These are phyloP conservation scores for Raddia guianensis DNA, from an alignment of 176 grass and related monocot genomes.

Conservation along the genomic window DNA sequence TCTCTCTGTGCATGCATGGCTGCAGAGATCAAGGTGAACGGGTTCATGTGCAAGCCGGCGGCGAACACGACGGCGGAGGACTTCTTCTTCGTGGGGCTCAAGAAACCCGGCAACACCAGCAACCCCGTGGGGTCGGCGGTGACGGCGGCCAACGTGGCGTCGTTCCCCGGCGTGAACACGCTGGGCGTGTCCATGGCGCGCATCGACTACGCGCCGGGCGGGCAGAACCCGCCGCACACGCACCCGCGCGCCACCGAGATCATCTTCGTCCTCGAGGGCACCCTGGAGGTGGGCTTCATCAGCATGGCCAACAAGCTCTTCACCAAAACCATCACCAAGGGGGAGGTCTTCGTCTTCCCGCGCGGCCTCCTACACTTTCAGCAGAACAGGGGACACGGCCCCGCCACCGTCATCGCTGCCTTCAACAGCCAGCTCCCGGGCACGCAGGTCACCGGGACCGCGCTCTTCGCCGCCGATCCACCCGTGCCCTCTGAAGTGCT, in stretches of 20 bases:
- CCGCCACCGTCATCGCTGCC: constrained; percentile 58
- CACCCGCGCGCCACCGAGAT: constrained; percentile 86
- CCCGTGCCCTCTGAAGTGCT: constrained; percentile 56
- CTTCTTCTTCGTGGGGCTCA: constrained; percentile 64
- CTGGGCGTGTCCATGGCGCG: constrained; percentile 77
- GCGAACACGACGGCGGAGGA: constrained; percentile 53
- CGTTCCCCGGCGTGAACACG: constrained; percentile 72
- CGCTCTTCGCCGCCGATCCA: constrained; percentile 60
- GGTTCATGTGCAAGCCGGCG: constrained; percentile 68
- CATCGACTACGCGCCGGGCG: constrained; percentile 67
- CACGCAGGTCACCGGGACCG: constrained; percentile 55
- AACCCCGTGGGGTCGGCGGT: constrained; percentile 48
- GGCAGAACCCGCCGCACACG: constrained; percentile 74
- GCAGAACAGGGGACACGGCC: constrained; percentile 50
- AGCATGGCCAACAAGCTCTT: constrained; percentile 69
- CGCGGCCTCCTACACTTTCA: constrained; percentile 75
- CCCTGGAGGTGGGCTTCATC: constrained; percentile 81
- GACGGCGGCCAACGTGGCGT: constrained; percentile 57
- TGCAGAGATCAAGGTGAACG: constrained; percentile 69
- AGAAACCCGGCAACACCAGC: constrained; percentile 53
- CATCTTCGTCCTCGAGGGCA: constrained; percentile 67
- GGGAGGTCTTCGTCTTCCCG: constrained; percentile 78
- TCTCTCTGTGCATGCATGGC: not conserved
- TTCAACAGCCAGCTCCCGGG: constrained; percentile 91
- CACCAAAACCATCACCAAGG: constrained; percentile 46